These are phyloP conservation scores for Vaccinium vitisidaea DNA, from an alignment of 148 eudicot species.

Conservation along the genomic window DNA sequence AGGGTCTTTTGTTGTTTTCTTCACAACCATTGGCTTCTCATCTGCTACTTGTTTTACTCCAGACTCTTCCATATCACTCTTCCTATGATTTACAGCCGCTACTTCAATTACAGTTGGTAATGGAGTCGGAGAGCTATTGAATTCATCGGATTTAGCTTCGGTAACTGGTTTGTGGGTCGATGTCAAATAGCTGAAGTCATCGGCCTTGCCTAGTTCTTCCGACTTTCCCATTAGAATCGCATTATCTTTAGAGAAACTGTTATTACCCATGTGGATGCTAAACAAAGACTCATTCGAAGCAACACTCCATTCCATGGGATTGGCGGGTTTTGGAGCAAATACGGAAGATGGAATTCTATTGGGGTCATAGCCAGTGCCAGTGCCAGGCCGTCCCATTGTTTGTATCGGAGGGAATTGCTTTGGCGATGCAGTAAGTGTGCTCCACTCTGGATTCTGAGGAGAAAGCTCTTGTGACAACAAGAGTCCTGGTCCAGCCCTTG, in stretches of 20 bases:
- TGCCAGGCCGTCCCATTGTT: slow-evolving; percentile 25
- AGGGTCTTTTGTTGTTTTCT: slow-evolving; percentile 6
- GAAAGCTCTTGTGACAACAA: slow-evolving; percentile 8
- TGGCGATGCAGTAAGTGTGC: slow-evolving; percentile 5
- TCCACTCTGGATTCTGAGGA: slow-evolving; percentile 15
- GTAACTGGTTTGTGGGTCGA: slow-evolving; percentile 9
- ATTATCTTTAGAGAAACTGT: slow-evolving; percentile 42
- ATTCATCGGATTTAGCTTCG: slow-evolving; percentile 2
- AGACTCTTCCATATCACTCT: slow-evolving; percentile 11
- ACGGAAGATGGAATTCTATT: slow-evolving; percentile 43
- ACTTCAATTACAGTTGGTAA: slow-evolving; percentile 39
- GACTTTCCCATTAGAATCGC: slow-evolving; percentile 28
- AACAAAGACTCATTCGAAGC: slow-evolving; percentile 55
- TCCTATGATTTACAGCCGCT: slow-evolving; percentile 12
- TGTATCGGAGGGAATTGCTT: slow-evolving; percentile 37
- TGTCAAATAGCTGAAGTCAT: slow-evolving; percentile 16
- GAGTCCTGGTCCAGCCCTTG: neutral
- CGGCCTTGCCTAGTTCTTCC: slow-evolving; percentile 23
- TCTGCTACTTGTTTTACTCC: neutral
- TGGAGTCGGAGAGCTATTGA: slow-evolving; percentile 10
- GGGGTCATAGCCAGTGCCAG: slow-evolving; percentile 33
- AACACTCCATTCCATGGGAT: slow-evolving; percentile 44
- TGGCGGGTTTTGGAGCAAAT: slow-evolving; percentile 29
- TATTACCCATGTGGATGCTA: slow-evolving; percentile 54
- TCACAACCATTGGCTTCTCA: slow-evolving; percentile 8